Evolutionary conservation across 129 eudicot species (phyloP).

Genomic region (Tagetes patula): DNA sequence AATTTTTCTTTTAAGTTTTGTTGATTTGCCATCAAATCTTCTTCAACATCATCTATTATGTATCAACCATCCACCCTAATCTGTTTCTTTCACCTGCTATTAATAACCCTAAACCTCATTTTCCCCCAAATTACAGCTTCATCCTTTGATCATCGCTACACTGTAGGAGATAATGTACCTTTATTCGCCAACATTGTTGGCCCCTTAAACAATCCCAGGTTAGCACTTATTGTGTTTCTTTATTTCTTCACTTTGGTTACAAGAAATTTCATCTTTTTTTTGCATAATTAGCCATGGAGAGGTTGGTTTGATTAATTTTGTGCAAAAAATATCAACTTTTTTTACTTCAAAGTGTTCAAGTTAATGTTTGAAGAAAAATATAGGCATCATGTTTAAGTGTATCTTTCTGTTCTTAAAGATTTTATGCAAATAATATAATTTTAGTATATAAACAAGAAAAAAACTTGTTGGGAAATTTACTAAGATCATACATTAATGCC

Average conservation of each 20-base stretch:
- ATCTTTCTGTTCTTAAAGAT: conserved; percentile 2
- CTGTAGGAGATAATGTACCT: conserved; percentile 76
- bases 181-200: conserved; percentile 73
- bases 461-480: background rate
- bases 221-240: conserved; percentile 9
- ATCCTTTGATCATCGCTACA: conserved; percentile 50
- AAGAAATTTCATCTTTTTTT: background rate
- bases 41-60: conserved; percentile 15
- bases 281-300: background rate
- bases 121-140: conserved; percentile 39
- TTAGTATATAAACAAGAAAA: background rate
- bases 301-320: background rate
- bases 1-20: background rate
- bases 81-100: conserved; percentile 13
- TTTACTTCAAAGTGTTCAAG: background rate
- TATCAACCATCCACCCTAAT: conserved; percentile 1
- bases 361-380: conserved; percentile 4
- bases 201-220: conserved; percentile 95
- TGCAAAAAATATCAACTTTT: background rate
- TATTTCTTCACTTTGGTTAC: background rate
- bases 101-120: conserved; percentile 24
- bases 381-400: background rate
- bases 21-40: conserved; percentile 8
- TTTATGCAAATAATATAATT: background rate
- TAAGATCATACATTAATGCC: background rate